Evolutionary conservation across 2,329 filamentous ascomycete genomes (phyloP), one percentile per base, ranked within the genome.

Genomic region (Cladosporium sp.): DNA sequence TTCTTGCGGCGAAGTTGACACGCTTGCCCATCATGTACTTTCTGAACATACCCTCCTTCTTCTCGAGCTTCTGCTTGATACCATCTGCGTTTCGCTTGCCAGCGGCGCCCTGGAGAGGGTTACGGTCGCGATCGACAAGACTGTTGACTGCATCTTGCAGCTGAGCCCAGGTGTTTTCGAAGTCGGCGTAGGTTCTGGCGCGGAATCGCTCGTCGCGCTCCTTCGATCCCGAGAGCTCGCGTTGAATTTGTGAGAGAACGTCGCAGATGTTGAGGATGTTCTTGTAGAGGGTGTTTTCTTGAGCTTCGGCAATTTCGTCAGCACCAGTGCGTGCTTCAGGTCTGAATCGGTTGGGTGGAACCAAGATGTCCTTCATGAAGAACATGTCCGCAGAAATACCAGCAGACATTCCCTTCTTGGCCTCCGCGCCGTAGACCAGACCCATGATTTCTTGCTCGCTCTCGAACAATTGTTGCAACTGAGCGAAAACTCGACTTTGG

Each of bases 21-120:
- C 93, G 90, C 77, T 98, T 98, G 54, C 93, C 93, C 93, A 98
- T 98, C 93, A 98, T 97, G 71, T 98, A 96, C 76, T 95, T 97
- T 61, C 93, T 80, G 76, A 98, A 98, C 25, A 98, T 78, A 57
- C 93, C 93, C 65, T 98, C 94, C 72, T 98, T 98, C 77, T 98
- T 98, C 72, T 98, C 93, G 22, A 98, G 78, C 65, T 91, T 86
- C 66, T 98, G 93, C 72, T 98, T 98, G 72, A 98, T 95, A 59
- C 94, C 93, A 56, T 95, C 91, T 54, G 94, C 88, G 47, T 88
- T 86, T 50, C 84, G 79, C 62, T 85, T 84, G 12, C 84, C 88
- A 22, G 89, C 88, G 15, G 82, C 77, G 45, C 89, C 89, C 56
- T 86, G 84, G 3, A 89, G 77, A 2, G 90, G 88, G 61, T 93